phyloP scores from a whole-genome alignment of 441 rosid species.

The Erodium texanum region DNA sequence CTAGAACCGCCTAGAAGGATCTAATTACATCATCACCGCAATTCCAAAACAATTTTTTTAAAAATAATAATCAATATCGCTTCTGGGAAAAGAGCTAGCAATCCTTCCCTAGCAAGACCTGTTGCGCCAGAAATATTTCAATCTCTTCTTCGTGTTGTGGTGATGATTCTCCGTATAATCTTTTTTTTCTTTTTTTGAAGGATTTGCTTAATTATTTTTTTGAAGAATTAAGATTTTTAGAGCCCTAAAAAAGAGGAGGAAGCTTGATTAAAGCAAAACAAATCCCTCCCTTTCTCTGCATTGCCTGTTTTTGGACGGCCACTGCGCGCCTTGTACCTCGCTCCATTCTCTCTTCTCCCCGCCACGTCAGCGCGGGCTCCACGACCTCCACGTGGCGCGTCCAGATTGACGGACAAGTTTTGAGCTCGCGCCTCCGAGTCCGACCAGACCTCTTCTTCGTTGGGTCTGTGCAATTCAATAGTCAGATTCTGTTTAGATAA shows the following conservation, averaged over 20 bases:
- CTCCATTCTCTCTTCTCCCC: constrained; percentile 31
- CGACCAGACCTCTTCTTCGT: not conserved
- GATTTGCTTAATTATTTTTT: not conserved
- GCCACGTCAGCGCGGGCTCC: constrained; percentile 38
- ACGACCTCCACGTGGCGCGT: constrained; percentile 37
- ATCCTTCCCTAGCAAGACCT: too few relatives aligned
- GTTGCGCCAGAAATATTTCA: too few relatives aligned
- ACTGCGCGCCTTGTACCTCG: constrained; percentile 85
- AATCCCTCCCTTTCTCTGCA: not conserved
- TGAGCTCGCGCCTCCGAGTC: constrained; percentile 14
- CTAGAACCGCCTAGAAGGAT: constrained; percentile 43
- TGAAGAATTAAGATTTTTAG: not conserved
- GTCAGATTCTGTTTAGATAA: too few relatives aligned
- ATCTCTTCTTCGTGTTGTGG: too few relatives aligned
- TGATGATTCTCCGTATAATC: too few relatives aligned
- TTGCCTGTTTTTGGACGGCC: constrained; percentile 48
- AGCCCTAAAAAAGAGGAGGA: constrained; percentile 1
- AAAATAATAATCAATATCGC: too few relatives aligned
- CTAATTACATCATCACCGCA: constrained; percentile 16
- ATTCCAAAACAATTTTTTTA: not conserved
- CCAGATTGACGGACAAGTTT: constrained; percentile 27
- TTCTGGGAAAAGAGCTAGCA: not conserved
- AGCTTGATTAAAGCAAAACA: not conserved
- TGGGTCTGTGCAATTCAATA: too few relatives aligned
- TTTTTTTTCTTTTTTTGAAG: not conserved